These are phyloP conservation scores for Cladosporium sp. DNA, from an alignment of 2,329 filamentous ascomycete species.

Conservation along the genomic window DNA sequence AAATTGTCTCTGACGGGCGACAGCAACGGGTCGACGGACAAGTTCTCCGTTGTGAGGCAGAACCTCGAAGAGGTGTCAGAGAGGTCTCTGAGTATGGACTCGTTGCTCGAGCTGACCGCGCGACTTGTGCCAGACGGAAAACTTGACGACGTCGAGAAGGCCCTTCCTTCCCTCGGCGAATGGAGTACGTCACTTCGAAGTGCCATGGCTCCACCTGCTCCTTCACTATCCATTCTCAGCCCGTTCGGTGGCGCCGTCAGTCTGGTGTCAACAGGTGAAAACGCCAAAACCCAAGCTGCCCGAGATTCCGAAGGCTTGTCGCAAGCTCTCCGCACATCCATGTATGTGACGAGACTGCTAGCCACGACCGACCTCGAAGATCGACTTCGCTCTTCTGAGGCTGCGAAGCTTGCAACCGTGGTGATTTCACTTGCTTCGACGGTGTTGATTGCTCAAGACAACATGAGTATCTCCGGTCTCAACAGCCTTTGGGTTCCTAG, in stretches of 20 bases:
- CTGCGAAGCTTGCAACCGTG: constrained; percentile 25
- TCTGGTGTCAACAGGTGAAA: constrained; percentile 46
- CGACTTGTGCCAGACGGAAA: constrained; percentile 38
- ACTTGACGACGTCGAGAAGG: constrained; percentile 15
- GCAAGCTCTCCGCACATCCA: constrained; percentile 68
- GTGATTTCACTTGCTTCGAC: constrained; percentile 50
- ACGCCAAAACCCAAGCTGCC: constrained; percentile 15
- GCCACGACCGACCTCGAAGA: constrained; percentile 33
- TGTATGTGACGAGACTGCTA: constrained; percentile 63
- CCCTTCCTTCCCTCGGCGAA: constrained; percentile 36
- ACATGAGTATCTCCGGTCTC: constrained; percentile 52
- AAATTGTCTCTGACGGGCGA: constrained; percentile 6
- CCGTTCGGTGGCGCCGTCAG: constrained; percentile 66
- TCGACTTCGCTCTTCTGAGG: constrained; percentile 27
- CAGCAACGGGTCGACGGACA: constrained; percentile 15
- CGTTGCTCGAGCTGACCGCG: constrained; percentile 52
- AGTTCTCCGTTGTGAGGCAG: constrained; percentile 50
- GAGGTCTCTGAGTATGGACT: constrained; percentile 47
- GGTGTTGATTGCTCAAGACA: constrained; percentile 56
- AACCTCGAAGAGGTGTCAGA: constrained; percentile 45
- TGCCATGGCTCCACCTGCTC: constrained; percentile 54
- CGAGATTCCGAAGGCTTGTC: constrained; percentile 66
- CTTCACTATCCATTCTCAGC: constrained; percentile 70
- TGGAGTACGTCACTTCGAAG: constrained; percentile 63
- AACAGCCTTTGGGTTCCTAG: constrained; percentile 49